Percentiles rank a stretch among this genome's conserved stretches.
Evolutionary conservation across 2,329 filamentous ascomycete genomes (phyloP).

Genomic region (Sclerotinia subarctica): DNA sequence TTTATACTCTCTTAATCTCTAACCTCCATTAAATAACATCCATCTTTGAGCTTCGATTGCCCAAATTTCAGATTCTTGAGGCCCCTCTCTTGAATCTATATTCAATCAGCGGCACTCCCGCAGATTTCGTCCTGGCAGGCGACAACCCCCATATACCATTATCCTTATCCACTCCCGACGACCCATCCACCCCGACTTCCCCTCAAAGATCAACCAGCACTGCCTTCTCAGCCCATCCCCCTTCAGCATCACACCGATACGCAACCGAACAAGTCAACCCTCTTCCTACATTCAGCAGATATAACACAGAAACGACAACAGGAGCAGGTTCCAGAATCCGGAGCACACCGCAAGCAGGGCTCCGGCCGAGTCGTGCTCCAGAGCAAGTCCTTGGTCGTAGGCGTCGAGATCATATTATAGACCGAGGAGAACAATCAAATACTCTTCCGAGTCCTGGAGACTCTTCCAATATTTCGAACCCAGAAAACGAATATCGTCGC

Average conservation of each 20-base stretch:
- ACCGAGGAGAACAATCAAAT: slow-evolving; percentile 42
- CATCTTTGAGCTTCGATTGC: not conserved
- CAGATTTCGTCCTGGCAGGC: slow-evolving; percentile 70
- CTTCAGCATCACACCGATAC: slow-evolving; percentile 27
- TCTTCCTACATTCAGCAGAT: not conserved
- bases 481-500: slow-evolving; percentile 41
- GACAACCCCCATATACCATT: slow-evolving; percentile 52
- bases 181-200: slow-evolving; percentile 57
- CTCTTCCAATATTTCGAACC: slow-evolving; percentile 24
- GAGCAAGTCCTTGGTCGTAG: slow-evolving; percentile 54
- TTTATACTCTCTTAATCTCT: not conserved
- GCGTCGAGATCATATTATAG: slow-evolving; percentile 45
- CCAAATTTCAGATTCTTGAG: slow-evolving; percentile 12
- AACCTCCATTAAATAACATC: slow-evolving; percentile 5
- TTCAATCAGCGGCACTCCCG: slow-evolving; percentile 45
- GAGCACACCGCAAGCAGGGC: not conserved
- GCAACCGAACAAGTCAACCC: slow-evolving; percentile 6
- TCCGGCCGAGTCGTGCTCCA: slow-evolving; percentile 7
- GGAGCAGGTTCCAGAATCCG: slow-evolving; percentile 14
- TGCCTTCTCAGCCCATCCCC: slow-evolving; percentile 44
- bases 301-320: slow-evolving; percentile 16
- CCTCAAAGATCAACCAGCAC: slow-evolving; percentile 49
- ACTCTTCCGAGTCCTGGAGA: slow-evolving; percentile 33
- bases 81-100: slow-evolving; percentile 19
- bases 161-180: slow-evolving; percentile 65